Evolutionary conservation across 306 rosid species (phyloP).

Genomic region (Prunus kanzakura): DNA sequence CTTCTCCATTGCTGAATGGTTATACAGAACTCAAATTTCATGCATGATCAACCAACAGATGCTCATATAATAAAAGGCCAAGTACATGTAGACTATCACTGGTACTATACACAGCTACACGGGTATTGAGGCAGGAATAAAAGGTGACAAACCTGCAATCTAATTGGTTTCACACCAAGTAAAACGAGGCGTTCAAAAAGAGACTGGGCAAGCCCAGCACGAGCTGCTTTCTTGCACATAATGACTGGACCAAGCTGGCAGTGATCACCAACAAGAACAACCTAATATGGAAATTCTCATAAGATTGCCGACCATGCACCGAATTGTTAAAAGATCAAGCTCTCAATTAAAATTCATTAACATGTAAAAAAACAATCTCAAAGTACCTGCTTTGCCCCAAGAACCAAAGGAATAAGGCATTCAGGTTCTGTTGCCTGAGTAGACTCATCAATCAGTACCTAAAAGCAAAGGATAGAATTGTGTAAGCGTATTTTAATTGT

Average conservation of each 20-base stretch:
- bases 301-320: not conserved
- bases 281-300: conserved; percentile 46
- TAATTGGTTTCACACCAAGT: conserved; percentile 95
- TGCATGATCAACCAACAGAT: not conserved
- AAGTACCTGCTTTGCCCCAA: conserved; percentile 96
- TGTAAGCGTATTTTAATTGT: conserved; percentile 26
- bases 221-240: conserved; percentile 99
- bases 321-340: not conserved
- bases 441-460: conserved; percentile 99
- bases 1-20: not conserved
- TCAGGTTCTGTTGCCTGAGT: conserved; percentile 99
- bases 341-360: not conserved
- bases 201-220: conserved; percentile 98
- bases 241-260: conserved; percentile 99
- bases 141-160: conserved; percentile 64
- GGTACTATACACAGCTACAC: not conserved
- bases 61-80: not conserved
- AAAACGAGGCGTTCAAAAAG: conserved; percentile 97
- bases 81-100: not conserved
- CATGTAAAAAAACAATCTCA: not conserved
- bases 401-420: conserved; percentile 98
- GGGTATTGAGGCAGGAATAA: not conserved
- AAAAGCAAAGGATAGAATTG: conserved; percentile 4
- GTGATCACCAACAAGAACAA: conserved; percentile 96
- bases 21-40: not conserved